Conservation (phyloP, 2,329 filamentous ascomycete species). For the Colletotrichum filicis region DNA sequence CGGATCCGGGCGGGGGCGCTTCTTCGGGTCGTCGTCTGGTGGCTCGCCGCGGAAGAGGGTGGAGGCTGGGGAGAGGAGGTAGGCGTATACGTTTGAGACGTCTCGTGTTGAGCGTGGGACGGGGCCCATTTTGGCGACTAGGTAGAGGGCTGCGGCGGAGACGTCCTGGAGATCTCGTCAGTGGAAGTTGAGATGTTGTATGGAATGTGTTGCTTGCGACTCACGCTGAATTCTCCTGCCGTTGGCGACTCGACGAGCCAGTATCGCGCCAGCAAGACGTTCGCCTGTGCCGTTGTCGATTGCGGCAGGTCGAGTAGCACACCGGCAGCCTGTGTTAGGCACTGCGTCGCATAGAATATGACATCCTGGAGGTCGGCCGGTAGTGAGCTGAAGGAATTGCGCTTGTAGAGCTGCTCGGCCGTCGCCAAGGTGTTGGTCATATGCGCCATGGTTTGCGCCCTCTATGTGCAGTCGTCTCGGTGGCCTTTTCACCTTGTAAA, state of each 20-base stretch:
- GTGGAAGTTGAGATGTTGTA: not conserved
- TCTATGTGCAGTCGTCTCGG: not conserved
- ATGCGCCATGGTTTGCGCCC: slow-evolving; percentile 29
- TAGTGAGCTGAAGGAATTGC: slow-evolving; percentile 66
- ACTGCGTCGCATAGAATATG: slow-evolving; percentile 77
- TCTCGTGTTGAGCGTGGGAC: slow-evolving; percentile 81
- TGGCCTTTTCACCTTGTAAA: no score
- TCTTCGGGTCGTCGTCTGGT: slow-evolving; percentile 26
- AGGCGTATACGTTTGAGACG: slow-evolving; percentile 85
- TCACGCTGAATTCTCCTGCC: slow-evolving; percentile 67
- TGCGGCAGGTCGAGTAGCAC: slow-evolving; percentile 87
- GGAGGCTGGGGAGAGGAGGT: slow-evolving; percentile 75
- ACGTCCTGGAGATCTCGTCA: slow-evolving; percentile 67
- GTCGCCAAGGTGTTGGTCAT: slow-evolving; percentile 76
- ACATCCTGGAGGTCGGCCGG: slow-evolving; percentile 77
- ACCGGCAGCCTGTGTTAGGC: slow-evolving; percentile 81
- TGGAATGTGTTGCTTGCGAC: slow-evolving; percentile 30
- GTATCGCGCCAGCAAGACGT: slow-evolving; percentile 83
- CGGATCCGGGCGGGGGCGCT: slow-evolving; percentile 51
- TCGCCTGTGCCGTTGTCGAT: slow-evolving; percentile 85
- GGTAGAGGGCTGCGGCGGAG: slow-evolving; percentile 84
- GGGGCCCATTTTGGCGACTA: slow-evolving; percentile 85
- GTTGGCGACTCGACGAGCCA: slow-evolving; percentile 73
- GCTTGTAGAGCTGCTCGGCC: slow-evolving; percentile 72
- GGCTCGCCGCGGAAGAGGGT: slow-evolving; percentile 59